Evolutionary conservation across 768 basidiomycete genomes (phyloP).

Genomic region (Cystofilobasidium capitatum): DNA sequence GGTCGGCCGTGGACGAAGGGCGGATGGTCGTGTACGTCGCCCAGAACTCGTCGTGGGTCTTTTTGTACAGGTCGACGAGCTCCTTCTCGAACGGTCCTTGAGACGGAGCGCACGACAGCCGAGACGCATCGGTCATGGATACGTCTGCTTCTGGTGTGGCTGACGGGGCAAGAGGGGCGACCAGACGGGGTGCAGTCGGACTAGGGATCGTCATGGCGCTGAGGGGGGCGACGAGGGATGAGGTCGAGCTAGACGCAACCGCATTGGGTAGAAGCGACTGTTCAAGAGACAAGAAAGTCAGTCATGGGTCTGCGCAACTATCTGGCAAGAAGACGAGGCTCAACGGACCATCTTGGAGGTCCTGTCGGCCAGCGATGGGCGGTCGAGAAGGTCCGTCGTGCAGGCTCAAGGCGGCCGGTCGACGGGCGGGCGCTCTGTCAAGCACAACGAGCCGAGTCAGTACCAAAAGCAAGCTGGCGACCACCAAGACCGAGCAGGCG

Average conservation of each 20-base stretch:
- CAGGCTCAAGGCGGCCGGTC: no score
- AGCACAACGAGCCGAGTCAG: no score
- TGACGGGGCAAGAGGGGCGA: not conserved
- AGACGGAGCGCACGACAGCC: not conserved
- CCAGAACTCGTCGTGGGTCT: slow-evolving; percentile 13
- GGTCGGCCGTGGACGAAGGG: not conserved
- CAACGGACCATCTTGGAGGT: no score
- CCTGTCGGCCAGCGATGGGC: no score
- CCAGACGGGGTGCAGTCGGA: not conserved
- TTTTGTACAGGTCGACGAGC: slow-evolving; percentile 9
- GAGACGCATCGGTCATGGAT: not conserved
- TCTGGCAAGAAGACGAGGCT: no score
- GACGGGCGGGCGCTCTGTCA: no score
- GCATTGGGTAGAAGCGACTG: not conserved
- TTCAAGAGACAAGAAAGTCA: no score
- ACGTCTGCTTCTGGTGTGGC: not conserved
- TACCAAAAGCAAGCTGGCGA: no score
- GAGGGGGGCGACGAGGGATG: not conserved
- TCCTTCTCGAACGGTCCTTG: not conserved
- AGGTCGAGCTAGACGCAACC: slow-evolving; percentile 2
- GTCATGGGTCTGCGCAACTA: no score
- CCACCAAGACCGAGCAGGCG: no score
- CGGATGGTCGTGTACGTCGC: not conserved
- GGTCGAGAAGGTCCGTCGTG: no score
- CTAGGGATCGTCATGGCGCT: not conserved